A percentile compares a stretch with the other conserved stretches of the same genome.
phyloP scores from a whole-genome alignment of 164 flowering plant genomes.

The Annona squamosa region DNA sequence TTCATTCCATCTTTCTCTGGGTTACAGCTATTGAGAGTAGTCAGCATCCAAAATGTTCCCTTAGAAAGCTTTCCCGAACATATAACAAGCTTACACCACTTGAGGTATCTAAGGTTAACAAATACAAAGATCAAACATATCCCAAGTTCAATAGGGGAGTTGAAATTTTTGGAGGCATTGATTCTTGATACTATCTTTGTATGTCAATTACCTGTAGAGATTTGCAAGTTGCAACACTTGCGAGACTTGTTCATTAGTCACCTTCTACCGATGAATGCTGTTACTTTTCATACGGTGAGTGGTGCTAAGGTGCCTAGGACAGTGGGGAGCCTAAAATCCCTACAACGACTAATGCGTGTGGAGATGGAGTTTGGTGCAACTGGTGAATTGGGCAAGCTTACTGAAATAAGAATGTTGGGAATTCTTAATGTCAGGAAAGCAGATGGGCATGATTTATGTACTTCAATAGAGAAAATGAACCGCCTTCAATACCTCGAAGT shows the following conservation, averaged over 20 bases:
- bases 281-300: not conserved
- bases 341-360: conserved; percentile 6
- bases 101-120: conserved; percentile 3
- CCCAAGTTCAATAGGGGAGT: too few species aligned
- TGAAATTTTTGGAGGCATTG: not conserved
- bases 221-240: not conserved
- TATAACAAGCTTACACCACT: not conserved
- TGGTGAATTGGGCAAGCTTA: conserved; percentile 5
- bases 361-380: not conserved
- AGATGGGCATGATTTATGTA: conserved; percentile 5
- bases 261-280: not conserved
- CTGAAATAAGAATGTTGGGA: conserved; percentile 4
- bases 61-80: not conserved
- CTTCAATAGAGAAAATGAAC: conserved; percentile 5
- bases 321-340: conserved; percentile 2
- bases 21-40: conserved; percentile 5
- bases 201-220: not conserved
- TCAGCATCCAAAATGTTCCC: not conserved
- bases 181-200: not conserved
- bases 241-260: not conserved
- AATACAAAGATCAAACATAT: not conserved
- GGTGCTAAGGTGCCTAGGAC: conserved; percentile 1
- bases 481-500: not conserved
- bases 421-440: not conserved
- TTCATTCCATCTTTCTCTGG: too few species aligned